These are phyloP conservation scores for Pichia rugopelliculosa DNA, from an alignment of 805 yeast species.

Conservation along the genomic window DNA sequence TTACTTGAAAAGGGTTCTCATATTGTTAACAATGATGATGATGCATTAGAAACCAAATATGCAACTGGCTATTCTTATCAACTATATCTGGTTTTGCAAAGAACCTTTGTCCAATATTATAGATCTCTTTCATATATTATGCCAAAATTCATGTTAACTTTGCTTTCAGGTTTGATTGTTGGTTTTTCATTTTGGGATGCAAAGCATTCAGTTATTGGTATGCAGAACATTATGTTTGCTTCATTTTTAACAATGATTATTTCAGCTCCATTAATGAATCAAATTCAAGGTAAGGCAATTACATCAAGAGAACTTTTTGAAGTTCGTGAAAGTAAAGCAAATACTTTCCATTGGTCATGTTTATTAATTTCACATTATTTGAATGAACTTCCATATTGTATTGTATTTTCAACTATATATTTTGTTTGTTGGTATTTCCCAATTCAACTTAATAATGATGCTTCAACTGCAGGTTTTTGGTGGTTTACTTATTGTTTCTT, in stretches of 20 bases:
- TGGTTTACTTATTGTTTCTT: constrained; percentile 29
- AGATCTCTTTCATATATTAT: constrained; percentile 42
- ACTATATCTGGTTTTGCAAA: constrained; percentile 27
- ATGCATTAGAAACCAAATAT: constrained; percentile 21
- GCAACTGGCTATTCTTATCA: constrained; percentile 42
- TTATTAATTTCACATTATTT: constrained; percentile 46
- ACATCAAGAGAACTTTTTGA: constrained; percentile 56
- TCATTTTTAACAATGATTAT: constrained; percentile 47
- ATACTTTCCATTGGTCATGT: constrained; percentile 66
- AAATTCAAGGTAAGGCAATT: constrained; percentile 54
- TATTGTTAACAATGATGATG: constrained; percentile 8
- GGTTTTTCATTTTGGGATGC: constrained; percentile 60
- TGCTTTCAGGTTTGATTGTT: constrained; percentile 37
- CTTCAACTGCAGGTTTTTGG: constrained; percentile 42
- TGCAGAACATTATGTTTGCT: constrained; percentile 52
- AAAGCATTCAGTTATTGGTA: constrained; percentile 41
- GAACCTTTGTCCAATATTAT: constrained; percentile 38
- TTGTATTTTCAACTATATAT: constrained; percentile 43
- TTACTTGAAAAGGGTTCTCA: constrained; percentile 17
- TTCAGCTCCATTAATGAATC: constrained; percentile 55
- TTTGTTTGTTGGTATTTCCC: constrained; percentile 34
- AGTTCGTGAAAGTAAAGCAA: constrained; percentile 62
- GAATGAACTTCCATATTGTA: constrained; percentile 55
- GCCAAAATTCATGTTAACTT: constrained; percentile 36
- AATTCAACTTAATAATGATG: constrained; percentile 28